Conservation (phyloP, 192 early-diverging fungal genomes). For the Jimgerdemannia lactiflua region DNA sequence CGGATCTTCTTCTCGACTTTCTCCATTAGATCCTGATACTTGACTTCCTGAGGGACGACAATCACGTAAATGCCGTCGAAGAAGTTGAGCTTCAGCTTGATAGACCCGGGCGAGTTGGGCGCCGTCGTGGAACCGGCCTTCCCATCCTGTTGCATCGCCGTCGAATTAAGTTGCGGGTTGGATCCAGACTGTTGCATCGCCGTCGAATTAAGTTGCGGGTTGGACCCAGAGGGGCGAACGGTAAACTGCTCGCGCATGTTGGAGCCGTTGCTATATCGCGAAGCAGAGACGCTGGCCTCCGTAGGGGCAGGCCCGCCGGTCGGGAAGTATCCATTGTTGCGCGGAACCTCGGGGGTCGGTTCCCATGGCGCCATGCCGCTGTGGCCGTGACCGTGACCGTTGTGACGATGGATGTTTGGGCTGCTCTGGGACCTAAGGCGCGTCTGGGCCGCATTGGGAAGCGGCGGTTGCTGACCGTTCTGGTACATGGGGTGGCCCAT, state of each 20-base stretch:
- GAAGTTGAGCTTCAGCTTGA: conserved; percentile 90
- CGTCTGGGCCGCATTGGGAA: conserved; percentile 18
- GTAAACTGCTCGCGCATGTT: not conserved
- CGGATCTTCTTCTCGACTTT: conserved; percentile 90
- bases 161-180: not conserved
- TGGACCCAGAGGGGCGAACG: conserved; percentile 21
- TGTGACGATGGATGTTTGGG: conserved; percentile 47
- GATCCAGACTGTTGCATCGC: no score
- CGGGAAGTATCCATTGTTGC: not conserved
- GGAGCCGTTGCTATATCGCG: not conserved
- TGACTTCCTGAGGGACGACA: conserved; percentile 73
- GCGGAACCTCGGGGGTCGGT: not conserved
- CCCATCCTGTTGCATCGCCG: not conserved
- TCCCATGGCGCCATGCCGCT: not conserved
- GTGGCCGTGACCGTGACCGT: not conserved
- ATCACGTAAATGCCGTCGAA: conserved; percentile 87
- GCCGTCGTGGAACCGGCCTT: not conserved
- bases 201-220: not conserved
- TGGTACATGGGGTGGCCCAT: not conserved
- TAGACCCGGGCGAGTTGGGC: conserved; percentile 1
- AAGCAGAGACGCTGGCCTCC: not conserved
- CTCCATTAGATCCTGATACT: conserved; percentile 73
- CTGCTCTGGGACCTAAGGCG: conserved; percentile 55
- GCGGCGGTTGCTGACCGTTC: not conserved
- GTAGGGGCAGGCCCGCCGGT: not conserved